These are phyloP conservation scores for Leccinum variicolor DNA, from an alignment of 768 basidiomycete genomes.

Conservation along the genomic window DNA sequence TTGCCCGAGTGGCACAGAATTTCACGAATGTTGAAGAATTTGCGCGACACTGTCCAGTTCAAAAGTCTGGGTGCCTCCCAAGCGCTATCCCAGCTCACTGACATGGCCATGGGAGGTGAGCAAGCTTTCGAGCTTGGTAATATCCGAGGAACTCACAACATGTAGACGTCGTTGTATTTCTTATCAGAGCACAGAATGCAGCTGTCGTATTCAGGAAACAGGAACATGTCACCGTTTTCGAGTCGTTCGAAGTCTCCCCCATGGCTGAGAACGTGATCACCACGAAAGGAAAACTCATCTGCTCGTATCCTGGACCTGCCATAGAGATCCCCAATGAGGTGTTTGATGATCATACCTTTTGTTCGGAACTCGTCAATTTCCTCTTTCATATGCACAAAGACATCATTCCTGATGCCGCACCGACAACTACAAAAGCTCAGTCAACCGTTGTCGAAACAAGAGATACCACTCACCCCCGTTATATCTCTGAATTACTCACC, in stretches of 20 bases:
- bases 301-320: neutral
- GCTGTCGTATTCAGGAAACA: neutral
- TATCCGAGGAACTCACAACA: neutral
- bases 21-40: neutral
- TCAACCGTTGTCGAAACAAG: neutral
- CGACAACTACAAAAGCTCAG: neutral
- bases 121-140: neutral
- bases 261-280: constrained; percentile 9
- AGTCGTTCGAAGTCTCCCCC: constrained; percentile 44
- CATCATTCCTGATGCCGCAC: constrained; percentile 32
- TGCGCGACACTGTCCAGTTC: constrained; percentile 1
- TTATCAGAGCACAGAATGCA: neutral
- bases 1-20: neutral
- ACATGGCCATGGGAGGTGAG: constrained; percentile 8
- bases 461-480: neutral
- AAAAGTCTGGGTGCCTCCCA: constrained; percentile 2
- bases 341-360: constrained; percentile 21
- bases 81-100: constrained; percentile 3
- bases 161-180: constrained; percentile 31
- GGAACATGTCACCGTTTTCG: constrained; percentile 11
- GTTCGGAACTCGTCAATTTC: constrained; percentile 33
- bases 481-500: constrained; percentile 33
- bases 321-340: neutral
- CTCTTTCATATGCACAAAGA: constrained; percentile 32
- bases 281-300: neutral